These are phyloP conservation scores for Populus tremula DNA, from an alignment of 345 rosid genomes.

Conservation along the genomic window DNA sequence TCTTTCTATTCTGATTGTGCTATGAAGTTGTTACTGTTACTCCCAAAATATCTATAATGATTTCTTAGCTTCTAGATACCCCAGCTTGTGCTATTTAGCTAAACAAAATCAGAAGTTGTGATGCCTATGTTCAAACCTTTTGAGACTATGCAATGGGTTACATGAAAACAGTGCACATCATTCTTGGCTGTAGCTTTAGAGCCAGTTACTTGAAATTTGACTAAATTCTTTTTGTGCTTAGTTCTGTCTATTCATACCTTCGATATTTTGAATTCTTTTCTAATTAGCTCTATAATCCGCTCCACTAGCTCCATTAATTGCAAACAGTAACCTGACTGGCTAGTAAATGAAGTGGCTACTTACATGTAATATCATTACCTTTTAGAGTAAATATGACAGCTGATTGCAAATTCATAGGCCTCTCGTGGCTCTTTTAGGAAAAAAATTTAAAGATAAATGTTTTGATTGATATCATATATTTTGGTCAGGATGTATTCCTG, in stretches of 20 bases:
- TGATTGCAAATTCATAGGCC: not conserved
- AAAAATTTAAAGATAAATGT: not conserved
- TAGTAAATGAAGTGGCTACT: not conserved
- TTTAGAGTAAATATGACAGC: not conserved
- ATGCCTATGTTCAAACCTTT: not conserved
- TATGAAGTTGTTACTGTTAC: not conserved
- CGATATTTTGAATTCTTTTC: not conserved
- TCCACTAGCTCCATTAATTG: not conserved
- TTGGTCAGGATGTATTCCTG: not conserved
- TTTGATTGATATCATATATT: not conserved
- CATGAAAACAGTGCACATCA: not conserved
- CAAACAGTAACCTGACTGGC: not conserved
- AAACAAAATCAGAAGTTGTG: not conserved
- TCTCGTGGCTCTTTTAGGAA: not conserved
- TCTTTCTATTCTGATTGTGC: not conserved
- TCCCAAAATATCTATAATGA: not conserved
- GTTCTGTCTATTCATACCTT: not conserved
- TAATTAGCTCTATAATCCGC: not conserved
- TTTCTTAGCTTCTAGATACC: not conserved
- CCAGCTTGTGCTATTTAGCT: not conserved
- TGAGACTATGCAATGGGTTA: not conserved
- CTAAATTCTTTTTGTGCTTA: not conserved
- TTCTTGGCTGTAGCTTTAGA: not conserved
- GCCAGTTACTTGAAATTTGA: not conserved
- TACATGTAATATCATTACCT: not conserved